Base-by-base conservation (phyloP, 2,329 filamentous ascomycete species). In the Emmonsia crescens region DNA sequence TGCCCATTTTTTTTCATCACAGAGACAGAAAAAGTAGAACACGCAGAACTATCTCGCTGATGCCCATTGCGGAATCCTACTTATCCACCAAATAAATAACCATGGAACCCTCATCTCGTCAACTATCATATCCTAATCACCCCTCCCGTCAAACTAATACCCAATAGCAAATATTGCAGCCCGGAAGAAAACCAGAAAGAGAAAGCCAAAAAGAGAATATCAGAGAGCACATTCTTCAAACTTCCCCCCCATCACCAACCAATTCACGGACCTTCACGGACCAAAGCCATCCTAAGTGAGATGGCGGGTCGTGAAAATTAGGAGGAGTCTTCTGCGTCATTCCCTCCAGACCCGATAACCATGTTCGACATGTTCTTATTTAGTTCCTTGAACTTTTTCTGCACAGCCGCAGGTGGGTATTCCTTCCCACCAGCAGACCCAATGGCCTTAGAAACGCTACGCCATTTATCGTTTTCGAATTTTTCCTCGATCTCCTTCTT, bases 351-450 rank as follows among this genome's bases (percentile, higher is more conserved):
- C 14, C 33, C 40, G 38, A 61, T 48, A 16, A n/a, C 40, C 36
- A 57, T 42, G 12, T 29, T 40, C 12, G 51, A 57, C 29, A 57
- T 57, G 57, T 66, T 69, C 62, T 71, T 68, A 65, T 69, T 71
- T 44, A 77, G 58, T 64, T 76, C 74, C 69, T 76, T 76, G 64
- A 73, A 76, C 65, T 75, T 73, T 64, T 75, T 73, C 68, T 73
- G 70, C 29, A 78, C 62, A 8, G 70, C 68, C 21, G 69, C 64
- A 9, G 66, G 61, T 42, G 74, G 66, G 60, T 77, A 77, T 31
- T 67, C 68, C 16, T 65, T 65, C 0, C 74, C 74, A 3, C 71
- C 70, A 29, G 67, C 67, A 8, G 66, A 63, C 27, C 67, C 67
- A 60, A 78, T 68, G 8, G 66, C 63, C 14, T 72, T 67, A 0